phyloP scores from a whole-genome alignment of 2,329 filamentous ascomycete species.

The Talaromyces albobiverticillius region DNA sequence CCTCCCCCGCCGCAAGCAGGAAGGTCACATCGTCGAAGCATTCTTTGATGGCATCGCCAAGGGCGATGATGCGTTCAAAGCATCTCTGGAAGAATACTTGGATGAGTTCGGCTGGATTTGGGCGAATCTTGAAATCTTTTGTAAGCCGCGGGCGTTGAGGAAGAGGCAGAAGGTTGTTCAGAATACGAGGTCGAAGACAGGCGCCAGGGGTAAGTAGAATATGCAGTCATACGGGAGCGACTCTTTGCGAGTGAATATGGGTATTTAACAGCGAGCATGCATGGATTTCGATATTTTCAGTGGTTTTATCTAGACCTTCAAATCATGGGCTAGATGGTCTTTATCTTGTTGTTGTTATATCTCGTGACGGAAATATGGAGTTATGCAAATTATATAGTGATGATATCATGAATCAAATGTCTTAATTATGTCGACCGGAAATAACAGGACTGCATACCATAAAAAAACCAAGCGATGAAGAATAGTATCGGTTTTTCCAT shows the following conservation, averaged over 20 bases:
- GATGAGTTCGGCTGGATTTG: conserved; percentile 27
- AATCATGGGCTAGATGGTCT: too few species aligned
- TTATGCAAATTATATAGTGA: neutral
- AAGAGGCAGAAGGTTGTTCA: neutral
- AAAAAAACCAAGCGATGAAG: too few species aligned
- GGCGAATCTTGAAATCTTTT: conserved; percentile 19
- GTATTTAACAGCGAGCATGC: too few species aligned
- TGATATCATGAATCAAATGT: too few species aligned
- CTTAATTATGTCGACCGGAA: too few species aligned
- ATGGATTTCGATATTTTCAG: too few species aligned
- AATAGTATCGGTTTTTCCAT: too few species aligned
- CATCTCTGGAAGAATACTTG: conserved; percentile 21
- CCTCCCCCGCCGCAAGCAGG: conserved; percentile 18
- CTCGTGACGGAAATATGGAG: neutral
- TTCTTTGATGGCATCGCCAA: conserved; percentile 31
- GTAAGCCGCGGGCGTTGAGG: neutral
- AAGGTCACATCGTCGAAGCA: conserved; percentile 23
- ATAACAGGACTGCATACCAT: too few species aligned
- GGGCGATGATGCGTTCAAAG: conserved; percentile 18
- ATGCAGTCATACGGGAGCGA: neutral
- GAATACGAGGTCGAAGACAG: conserved; percentile 6
- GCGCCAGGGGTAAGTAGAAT: too few species aligned
- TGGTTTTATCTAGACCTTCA: too few species aligned
- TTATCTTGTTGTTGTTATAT: too few species aligned
- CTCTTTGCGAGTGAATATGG: neutral